Base-by-base conservation (phyloP, 441 rosid genomes). In the Breynia disticha region DNA sequence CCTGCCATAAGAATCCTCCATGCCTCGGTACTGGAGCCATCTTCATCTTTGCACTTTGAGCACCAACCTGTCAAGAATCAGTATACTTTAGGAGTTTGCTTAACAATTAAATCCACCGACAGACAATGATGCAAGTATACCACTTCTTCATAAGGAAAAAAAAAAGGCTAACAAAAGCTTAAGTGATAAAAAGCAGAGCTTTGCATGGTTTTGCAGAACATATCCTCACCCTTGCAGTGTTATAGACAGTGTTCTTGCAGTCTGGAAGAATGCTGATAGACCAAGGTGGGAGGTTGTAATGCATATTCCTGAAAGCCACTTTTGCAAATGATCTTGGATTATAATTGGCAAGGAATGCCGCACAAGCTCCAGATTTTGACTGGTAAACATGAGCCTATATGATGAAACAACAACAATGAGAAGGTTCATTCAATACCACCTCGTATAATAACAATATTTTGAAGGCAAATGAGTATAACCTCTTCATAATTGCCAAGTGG, bases 1-100 rank as follows among this genome's bases (percentile, higher is more conserved):
- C 90, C 62, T 86, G 87, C 97, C 99, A 93, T 50, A 86, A 79
- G 70, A 89, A 74, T 64, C 90, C 89, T 63, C 90, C 93, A 62
- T 80, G 93, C 66, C 73, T 55, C 47, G 95, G 95, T 69, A 80
- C 83, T 35, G 75, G 80, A 63, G 68, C 61, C 99, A 93, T 93
- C 76, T 83, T 89, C 90, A 86, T 93, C 71, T 66, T 72, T 41
- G 88, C 74, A 52, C 75, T 81, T 73, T 93, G 97, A 49, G 97
- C 83, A 52, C 97, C 97, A 61, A 93, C 71, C 99, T 93, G 73
- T 15, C 4, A 16, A 41, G 41, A 32, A 61, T 48, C 32, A 52
- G 16, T n/a, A n/a, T n/a, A 50, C 24, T 39, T 63, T 38, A 60
- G 61, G 62, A 68, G 43, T n/a, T 38, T 55, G 63, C 24, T 32